A percentile compares a stretch with the other conserved stretches of the same genome.
phyloP scores from a whole-genome alignment of 2,329 filamentous ascomycete species.

The Fusarium acutatum region DNA sequence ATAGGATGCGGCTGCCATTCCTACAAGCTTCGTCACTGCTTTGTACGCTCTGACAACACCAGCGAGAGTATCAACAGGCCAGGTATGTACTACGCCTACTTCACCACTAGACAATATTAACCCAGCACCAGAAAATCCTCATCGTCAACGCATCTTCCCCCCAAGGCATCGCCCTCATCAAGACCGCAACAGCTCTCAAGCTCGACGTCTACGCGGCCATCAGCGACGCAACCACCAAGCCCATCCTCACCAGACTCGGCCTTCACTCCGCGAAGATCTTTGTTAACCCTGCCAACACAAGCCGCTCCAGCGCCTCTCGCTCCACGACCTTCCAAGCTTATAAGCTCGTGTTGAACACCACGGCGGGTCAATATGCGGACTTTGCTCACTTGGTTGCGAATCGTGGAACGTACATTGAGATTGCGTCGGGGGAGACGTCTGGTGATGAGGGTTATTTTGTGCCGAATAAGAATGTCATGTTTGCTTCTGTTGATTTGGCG shows the following conservation, averaged over 20 bases:
- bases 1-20: slow-evolving; percentile 31
- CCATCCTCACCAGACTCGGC: slow-evolving; percentile 22
- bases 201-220: slow-evolving; percentile 29
- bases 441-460: neutral
- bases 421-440: slow-evolving; percentile 7
- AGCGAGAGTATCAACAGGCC: slow-evolving; percentile 17
- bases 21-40: slow-evolving; percentile 31
- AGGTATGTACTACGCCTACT: slow-evolving; percentile 2
- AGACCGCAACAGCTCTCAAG: slow-evolving; percentile 28
- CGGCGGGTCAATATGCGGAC: slow-evolving; percentile 22
- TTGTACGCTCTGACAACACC: slow-evolving; percentile 24
- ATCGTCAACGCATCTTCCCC: slow-evolving; percentile 25
- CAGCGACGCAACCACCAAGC: slow-evolving; percentile 10
- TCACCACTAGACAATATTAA: neutral
- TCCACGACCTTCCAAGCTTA: slow-evolving; percentile 9
- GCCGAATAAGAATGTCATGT: slow-evolving; percentile 35
- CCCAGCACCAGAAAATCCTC: slow-evolving; percentile 25
- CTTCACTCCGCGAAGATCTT: slow-evolving; percentile 23
- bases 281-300: neutral
- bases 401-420: slow-evolving; percentile 30
- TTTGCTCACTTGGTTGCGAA: slow-evolving; percentile 29
- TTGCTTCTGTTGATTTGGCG: slow-evolving; percentile 33
- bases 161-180: slow-evolving; percentile 35
- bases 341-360: slow-evolving; percentile 31
- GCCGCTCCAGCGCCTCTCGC: slow-evolving; percentile 12